Base-by-base conservation (phyloP, 2,329 filamentous ascomycete genomes). In the Fonsecaea nubica region DNA sequence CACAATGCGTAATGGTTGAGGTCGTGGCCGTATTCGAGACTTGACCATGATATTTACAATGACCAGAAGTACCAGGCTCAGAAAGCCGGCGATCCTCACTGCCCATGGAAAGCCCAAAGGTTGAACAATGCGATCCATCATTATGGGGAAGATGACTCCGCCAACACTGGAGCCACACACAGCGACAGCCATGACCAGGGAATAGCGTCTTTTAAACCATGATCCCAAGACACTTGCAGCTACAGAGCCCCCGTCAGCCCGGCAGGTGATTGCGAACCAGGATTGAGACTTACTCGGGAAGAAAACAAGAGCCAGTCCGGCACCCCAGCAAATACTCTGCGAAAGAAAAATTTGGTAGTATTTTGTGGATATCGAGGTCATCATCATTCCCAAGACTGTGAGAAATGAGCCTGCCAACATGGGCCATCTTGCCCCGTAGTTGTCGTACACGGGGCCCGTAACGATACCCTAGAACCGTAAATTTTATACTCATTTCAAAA, bases 61-160 rank as follows among this genome's bases (percentile, higher is more conserved):
- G 32, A 82, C 75, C 66, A 86, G 79, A 66, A 86, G 77, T 62
- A 80, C 83, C 67, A 91, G 82, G 68, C 90, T 87, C 58, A 90
- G 77, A 63, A 91, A 86, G n/a, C 86, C 78, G 18, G 78, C 79
- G 55, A 82, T 82, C 13, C 86, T 80, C 78, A 88, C 85, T 0
- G 84, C 76, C 87, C 85, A 89, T 45, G 78, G 74, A 72, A 86
- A 85, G 36, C 85, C 84, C 63, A 87, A 77, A 54, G 79, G 32
- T 0, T 79, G 79, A 45, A 89, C 83, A 10, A 89, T 75, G 35
- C 81, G 80, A 0, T 81, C 76, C 8, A 88, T 81, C 83, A 89
- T 86, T 71, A 89, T 87, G 0, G 87, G 87, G 55, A 88, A 83
- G 42, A 88, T 82, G 15, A 89, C 83, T 2, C 86, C 86, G 1